Percentiles rank a stretch among this genome's conserved stretches.
These are phyloP conservation scores for Simmondsia chinensis DNA, from an alignment of 148 eudicot species.

Conservation along the genomic window DNA sequence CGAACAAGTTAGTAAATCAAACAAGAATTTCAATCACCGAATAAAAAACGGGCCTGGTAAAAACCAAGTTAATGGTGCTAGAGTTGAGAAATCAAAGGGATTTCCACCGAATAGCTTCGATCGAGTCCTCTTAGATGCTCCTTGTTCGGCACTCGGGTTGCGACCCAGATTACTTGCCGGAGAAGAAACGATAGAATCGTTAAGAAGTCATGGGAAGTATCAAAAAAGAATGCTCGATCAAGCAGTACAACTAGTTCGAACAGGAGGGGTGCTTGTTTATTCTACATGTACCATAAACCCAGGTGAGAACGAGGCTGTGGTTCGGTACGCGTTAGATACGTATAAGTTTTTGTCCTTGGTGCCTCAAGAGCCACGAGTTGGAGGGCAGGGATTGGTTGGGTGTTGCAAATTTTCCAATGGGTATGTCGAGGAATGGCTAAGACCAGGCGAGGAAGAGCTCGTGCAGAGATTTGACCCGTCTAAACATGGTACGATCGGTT, in stretches of 20 bases:
- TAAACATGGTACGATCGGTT: slow-evolving; percentile 73
- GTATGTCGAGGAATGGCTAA: slow-evolving; percentile 75
- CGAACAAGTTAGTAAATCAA: no score
- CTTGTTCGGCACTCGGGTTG: slow-evolving; percentile 95
- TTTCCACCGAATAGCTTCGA: slow-evolving; percentile 79
- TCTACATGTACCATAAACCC: slow-evolving; percentile 98
- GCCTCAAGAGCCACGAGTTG: slow-evolving; percentile 57
- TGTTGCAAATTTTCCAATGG: slow-evolving; percentile 54
- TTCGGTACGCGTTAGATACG: slow-evolving; percentile 77
- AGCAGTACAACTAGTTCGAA: slow-evolving; percentile 90
- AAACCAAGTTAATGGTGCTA: slow-evolving; percentile 46
- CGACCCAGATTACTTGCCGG: slow-evolving; percentile 91
- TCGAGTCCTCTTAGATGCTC: slow-evolving; percentile 94
- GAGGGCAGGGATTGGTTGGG: slow-evolving; percentile 87
- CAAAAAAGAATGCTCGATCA: slow-evolving; percentile 86
- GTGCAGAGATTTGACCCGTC: slow-evolving; percentile 96
- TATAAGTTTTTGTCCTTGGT: slow-evolving; percentile 78
- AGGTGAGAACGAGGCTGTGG: slow-evolving; percentile 85
- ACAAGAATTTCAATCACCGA: slow-evolving; percentile 22
- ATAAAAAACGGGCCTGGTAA: slow-evolving; percentile 71
- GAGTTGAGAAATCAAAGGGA: slow-evolving; percentile 78
- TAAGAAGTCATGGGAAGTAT: slow-evolving; percentile 63
- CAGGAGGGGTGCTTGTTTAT: slow-evolving; percentile 91
- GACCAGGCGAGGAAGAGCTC: slow-evolving; percentile 77
- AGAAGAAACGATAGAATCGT: slow-evolving; percentile 70